Percentiles rank a stretch among this genome's conserved stretches.
These are phyloP conservation scores for Magnolia officinalis DNA, from an alignment of 164 flowering plant species.

Conservation along the genomic window DNA sequence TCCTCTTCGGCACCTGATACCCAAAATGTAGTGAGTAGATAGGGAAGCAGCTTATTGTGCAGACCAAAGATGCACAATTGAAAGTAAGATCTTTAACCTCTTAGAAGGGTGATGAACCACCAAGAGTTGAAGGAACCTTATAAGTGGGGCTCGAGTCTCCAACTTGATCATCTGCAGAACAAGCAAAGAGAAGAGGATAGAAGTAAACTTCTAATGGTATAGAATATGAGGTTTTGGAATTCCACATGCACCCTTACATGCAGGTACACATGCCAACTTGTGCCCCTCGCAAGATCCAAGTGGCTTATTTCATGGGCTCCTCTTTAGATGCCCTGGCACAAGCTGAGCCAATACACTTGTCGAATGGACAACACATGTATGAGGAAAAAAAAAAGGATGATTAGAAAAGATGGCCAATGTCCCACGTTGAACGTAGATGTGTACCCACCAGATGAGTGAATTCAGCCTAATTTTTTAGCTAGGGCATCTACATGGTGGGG, in stretches of 20 bases:
- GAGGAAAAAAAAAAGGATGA: too few species aligned
- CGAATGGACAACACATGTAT: too few species aligned
- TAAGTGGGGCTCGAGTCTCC: constrained; percentile 69
- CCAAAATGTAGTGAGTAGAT: constrained; percentile 15
- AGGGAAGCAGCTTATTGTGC: background rate
- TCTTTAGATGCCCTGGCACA: too few species aligned
- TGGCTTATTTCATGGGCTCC: too few species aligned
- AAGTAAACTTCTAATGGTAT: background rate
- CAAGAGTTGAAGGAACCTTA: constrained; percentile 77
- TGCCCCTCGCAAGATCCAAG: too few species aligned
- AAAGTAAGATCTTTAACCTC: constrained; percentile 39
- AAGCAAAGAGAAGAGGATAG: background rate
- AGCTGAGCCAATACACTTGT: too few species aligned
- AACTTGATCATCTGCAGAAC: constrained; percentile 72
- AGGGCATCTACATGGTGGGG: too few species aligned
- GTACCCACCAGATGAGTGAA: too few species aligned
- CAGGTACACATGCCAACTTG: background rate
- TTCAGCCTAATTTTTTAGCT: too few species aligned
- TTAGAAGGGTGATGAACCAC: constrained; percentile 91
- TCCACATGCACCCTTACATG: background rate
- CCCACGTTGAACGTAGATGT: too few species aligned
- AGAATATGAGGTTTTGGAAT: background rate
- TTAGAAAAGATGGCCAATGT: too few species aligned
- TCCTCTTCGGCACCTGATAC: constrained; percentile 84
- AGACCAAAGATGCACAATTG: constrained; percentile 2